Evolutionary conservation across 257 asterid species (phyloP), one percentile per base, ranked within the genome.

Genomic region (Plectranthus barbatus): DNA sequence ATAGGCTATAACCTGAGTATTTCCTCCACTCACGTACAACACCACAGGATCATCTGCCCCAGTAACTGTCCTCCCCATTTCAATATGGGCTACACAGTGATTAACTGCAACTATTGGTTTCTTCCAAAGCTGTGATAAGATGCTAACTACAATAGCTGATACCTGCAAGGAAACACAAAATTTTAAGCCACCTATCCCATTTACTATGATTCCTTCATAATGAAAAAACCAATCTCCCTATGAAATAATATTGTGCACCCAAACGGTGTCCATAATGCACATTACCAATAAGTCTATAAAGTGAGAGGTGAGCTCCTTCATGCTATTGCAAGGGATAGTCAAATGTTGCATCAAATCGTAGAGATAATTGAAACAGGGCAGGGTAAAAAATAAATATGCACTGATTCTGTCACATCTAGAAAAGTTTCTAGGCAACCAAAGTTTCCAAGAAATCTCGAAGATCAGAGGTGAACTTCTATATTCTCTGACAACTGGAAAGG

Each of bases 11-110:
- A 91, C 96, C 79, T 91, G 96, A 33, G 97, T 91, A 67, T 91
- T 91, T n/a, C 96, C 97, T 11, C 97, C 97, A 82, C 97, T 90
- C 33, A 90, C 97, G 36, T 90, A 90, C 68, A 90, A 53, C 47
- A 91, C 95, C 47, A 91, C 97, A 1, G 97, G 97, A 68, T 91
- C 97, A 68, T 82, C 86, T 5, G 97, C 97, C 41, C 96, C 96
- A 2, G 97, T 90, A 19, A 87, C 97, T 9, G 80, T 51, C 63
- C 97, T 80, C 17, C 97, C 97, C 97, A 91, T 91, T 79, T 91
- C 97, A 68, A 91, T 85, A 69, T 91, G 97, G 31, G 97, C 97
- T 19, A 90, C 97, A 31, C 98, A 91, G 64, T 88, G 99, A 68
- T 92, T 92, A 6, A 92, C 97, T 17, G 82, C 97, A 66, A 92